Evolutionary conservation across 2,329 filamentous ascomycete genomes (phyloP).

Genomic region (Seiridium unicorne): DNA sequence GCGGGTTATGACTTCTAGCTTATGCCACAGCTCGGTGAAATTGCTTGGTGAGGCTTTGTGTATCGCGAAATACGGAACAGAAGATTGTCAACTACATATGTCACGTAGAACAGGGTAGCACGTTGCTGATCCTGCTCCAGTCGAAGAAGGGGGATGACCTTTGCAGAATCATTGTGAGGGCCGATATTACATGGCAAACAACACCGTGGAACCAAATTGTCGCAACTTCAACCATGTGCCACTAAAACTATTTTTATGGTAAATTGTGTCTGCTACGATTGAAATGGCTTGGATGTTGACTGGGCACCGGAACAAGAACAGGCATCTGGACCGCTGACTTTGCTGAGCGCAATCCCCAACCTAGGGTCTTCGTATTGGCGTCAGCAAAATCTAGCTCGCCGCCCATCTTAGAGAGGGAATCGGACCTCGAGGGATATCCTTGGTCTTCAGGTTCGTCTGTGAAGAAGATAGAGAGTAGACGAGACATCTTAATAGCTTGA

Average conservation of each 20-base stretch:
- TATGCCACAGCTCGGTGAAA: neutral
- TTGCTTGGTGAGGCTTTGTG: neutral
- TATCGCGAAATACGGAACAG: neutral
- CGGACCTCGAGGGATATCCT: no score
- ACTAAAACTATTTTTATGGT: neutral
- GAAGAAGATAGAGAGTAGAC: no score
- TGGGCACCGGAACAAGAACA: neutral
- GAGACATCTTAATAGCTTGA: no score
- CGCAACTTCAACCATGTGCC: neutral
- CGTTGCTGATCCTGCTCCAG: neutral
- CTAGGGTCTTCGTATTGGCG: neutral
- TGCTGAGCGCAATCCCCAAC: neutral
- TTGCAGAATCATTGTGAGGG: neutral
- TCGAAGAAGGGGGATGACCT: neutral
- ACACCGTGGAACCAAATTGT: neutral
- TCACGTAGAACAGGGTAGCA: neutral
- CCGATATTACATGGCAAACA: neutral
- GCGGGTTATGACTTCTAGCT: neutral
- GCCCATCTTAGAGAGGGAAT: no score
- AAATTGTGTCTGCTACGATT: neutral
- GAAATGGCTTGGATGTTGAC: neutral
- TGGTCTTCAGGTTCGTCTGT: no score
- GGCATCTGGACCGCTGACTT: neutral
- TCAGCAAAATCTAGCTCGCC: no score
- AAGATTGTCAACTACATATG: neutral